Conservation (phyloP, 805 yeast genomes). For the Cyberlindnera mrakii region DNA sequence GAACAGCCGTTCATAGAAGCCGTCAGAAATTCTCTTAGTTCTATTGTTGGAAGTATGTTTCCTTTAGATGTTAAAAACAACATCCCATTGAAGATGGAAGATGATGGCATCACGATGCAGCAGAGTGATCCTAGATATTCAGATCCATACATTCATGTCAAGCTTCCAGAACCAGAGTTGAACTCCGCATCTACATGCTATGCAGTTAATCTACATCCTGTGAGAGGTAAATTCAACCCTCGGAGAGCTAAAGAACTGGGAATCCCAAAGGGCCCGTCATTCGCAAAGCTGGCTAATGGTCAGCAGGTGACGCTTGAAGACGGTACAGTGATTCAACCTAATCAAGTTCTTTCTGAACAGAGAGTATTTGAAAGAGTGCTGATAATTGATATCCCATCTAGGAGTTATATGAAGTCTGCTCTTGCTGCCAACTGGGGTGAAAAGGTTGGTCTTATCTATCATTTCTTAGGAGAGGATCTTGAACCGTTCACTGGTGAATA, state of each 20-base stretch:
- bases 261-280: constrained; percentile 58
- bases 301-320: constrained; percentile 46
- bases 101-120: constrained; percentile 9
- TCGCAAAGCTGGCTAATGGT: constrained; percentile 56
- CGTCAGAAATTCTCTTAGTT: constrained; percentile 4
- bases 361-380: constrained; percentile 54
- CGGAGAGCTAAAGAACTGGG: constrained; percentile 63
- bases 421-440: constrained; percentile 25
- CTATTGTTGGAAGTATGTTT: constrained; percentile 47
- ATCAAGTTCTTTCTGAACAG: constrained; percentile 65
- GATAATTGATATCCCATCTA: constrained; percentile 67
- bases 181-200: constrained; percentile 47
- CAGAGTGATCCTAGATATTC: constrained; percentile 30
- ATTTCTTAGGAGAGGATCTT: constrained; percentile 63
- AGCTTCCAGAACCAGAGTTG: constrained; percentile 24
- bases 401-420: constrained; percentile 34
- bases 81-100: constrained; percentile 29
- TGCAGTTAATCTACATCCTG: constrained; percentile 57
- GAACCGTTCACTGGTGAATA: constrained; percentile 41
- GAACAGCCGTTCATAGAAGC: constrained; percentile 2
- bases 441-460: constrained; percentile 56
- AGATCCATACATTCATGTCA: constrained; percentile 30
- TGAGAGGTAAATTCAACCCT: constrained; percentile 72
- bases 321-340: constrained; percentile 57
- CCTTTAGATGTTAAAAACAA: constrained; percentile 39